Evolutionary conservation across 345 rosid genomes (phyloP).

Genomic region (Salix suchowensis): DNA sequence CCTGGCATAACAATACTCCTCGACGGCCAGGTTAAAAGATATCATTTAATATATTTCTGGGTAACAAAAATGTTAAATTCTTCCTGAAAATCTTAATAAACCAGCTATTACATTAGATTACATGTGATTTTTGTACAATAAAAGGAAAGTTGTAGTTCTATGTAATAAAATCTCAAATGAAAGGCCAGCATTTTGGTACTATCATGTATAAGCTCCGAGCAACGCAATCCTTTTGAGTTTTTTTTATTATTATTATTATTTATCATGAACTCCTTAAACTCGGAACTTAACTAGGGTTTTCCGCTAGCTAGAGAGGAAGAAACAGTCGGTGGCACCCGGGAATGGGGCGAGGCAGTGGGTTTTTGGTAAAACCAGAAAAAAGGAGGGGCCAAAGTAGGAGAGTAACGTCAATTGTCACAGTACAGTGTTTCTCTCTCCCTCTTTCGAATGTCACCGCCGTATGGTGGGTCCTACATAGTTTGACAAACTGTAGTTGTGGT

Average conservation of each 20-base stretch:
- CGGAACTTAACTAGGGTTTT: not conserved
- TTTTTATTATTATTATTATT: not conserved
- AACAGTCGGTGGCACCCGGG: not conserved
- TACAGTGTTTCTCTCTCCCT: not conserved
- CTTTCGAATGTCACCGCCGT: not conserved
- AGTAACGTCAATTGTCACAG: not conserved
- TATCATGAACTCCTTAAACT: not conserved
- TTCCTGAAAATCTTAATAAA: no score
- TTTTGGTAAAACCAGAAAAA: not conserved
- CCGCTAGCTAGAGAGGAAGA: not conserved
- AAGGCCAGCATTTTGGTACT: not conserved
- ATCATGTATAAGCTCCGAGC: not conserved
- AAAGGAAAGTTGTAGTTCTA: not conserved
- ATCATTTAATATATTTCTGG: no score
- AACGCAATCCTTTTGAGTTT: not conserved
- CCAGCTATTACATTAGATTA: no score
- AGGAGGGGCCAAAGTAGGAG: not conserved
- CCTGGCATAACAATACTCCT: no score
- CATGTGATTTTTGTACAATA: not conserved
- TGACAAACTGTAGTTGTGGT: conserved; percentile 16
- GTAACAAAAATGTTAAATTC: no score
- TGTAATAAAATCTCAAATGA: not conserved
- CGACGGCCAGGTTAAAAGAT: no score
- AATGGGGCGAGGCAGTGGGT: not conserved
- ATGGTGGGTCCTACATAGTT: conserved; percentile 13